Conservation (phyloP, 2,329 filamentous ascomycete species). For the Tolypocladium tundrense region DNA sequence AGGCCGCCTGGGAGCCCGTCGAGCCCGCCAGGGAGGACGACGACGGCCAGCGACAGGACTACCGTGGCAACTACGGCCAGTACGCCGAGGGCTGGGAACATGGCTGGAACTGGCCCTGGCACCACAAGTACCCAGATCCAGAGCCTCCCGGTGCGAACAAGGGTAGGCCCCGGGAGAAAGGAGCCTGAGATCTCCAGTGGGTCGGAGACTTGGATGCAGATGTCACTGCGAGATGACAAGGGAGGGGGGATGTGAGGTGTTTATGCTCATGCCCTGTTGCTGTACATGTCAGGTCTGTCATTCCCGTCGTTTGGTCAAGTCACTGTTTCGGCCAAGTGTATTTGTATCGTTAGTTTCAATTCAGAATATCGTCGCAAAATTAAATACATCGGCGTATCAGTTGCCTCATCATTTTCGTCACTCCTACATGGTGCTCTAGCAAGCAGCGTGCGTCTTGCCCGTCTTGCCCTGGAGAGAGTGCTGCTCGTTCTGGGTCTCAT, state of each 20-base stretch:
- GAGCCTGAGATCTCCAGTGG: no score
- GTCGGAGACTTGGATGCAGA: no score
- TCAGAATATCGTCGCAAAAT: no score
- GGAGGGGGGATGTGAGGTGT: no score
- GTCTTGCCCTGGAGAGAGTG: conserved; percentile 85
- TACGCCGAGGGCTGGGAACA: neutral
- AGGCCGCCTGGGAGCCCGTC: neutral
- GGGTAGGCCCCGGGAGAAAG: no score
- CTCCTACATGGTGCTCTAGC: conserved; percentile 36
- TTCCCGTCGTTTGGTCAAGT: neutral
- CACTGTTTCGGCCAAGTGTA: neutral
- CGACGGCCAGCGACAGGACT: neutral
- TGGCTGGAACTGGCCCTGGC: no score
- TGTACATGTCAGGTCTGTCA: neutral
- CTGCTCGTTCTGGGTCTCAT: conserved; percentile 49
- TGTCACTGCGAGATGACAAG: no score
- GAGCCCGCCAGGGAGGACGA: neutral
- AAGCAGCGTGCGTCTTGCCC: conserved; percentile 83
- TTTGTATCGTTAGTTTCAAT: neutral
- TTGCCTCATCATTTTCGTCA: neutral
- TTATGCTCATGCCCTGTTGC: neutral
- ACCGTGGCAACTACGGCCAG: neutral
- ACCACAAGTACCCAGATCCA: no score
- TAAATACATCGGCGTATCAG: neutral
- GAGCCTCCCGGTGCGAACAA: no score